Evolutionary conservation across 2,329 filamentous ascomycete species (phyloP).

Genomic region (Chrysosporium queenslandicum): DNA sequence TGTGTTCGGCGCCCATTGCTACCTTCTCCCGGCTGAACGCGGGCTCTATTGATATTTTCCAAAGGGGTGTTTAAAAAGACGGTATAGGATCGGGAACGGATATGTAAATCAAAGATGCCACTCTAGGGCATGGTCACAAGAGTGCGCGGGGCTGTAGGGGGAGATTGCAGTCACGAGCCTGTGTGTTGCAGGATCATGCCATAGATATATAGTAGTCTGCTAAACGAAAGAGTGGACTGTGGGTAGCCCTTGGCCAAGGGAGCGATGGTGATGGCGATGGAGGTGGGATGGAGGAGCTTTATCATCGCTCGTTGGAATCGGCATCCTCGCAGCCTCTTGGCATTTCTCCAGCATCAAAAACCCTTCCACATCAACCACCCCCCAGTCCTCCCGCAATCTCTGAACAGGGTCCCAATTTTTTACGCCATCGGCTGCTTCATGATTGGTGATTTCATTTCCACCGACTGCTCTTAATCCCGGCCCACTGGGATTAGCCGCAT

Average conservation of each 20-base stretch:
- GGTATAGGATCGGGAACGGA: neutral
- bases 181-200: neutral
- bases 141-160: neutral
- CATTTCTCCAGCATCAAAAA: neutral
- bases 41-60: neutral
- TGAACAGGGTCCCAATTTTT: neutral
- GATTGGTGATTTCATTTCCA: neutral
- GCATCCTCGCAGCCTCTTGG: neutral
- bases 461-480: neutral
- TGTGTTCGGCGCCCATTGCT: constrained; percentile 3
- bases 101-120: neutral
- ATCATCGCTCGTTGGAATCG: neutral
- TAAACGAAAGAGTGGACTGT: neutral
- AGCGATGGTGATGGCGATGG: neutral
- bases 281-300: constrained; percentile 2
- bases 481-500: neutral
- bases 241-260: neutral
- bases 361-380: neutral
- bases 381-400: neutral
- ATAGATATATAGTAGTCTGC: neutral
- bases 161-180: neutral
- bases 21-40: neutral
- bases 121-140: neutral
- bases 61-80: neutral
- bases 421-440: neutral